phyloP scores from a whole-genome alignment of 2,329 filamentous ascomycete genomes.

The Monascus ruber region DNA sequence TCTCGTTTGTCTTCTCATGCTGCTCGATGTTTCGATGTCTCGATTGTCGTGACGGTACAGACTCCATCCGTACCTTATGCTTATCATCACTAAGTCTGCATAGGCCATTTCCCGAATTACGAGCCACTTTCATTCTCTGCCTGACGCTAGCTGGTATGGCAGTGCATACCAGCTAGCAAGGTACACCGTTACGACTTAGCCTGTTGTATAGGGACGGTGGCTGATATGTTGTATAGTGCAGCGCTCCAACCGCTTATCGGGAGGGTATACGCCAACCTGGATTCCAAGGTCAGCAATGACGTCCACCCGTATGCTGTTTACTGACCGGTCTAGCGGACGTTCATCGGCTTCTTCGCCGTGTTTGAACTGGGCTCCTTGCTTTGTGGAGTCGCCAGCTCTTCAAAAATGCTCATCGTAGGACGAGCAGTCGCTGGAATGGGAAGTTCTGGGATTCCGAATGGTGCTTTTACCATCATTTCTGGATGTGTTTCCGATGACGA shows the following conservation, averaged over 20 bases:
- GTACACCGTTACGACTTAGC: conserved; percentile 10
- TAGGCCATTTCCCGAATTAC: conserved; percentile 13
- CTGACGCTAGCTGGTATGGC: conserved; percentile 15
- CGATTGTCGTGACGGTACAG: no score
- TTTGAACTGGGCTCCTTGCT: conserved; percentile 20
- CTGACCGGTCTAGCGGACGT: conserved; percentile 13
- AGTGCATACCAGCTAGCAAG: conserved; percentile 13
- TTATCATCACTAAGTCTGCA: neutral
- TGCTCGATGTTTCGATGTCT: no score
- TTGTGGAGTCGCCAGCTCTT: conserved; percentile 14
- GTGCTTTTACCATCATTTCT: conserved; percentile 11
- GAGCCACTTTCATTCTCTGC: conserved; percentile 11
- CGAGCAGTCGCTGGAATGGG: conserved; percentile 14
- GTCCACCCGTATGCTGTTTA: neutral
- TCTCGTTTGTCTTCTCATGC: no score
- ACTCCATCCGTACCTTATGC: no score
- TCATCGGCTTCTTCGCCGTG: conserved; percentile 17
- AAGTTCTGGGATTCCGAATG: conserved; percentile 12
- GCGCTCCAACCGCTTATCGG: conserved; percentile 43
- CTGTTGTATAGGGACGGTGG: conserved; percentile 15
- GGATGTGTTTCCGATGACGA: conserved; percentile 8
- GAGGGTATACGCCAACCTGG: conserved; percentile 39
- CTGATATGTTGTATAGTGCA: conserved; percentile 24
- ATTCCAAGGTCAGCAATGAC: conserved; percentile 15
- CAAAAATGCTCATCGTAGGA: conserved; percentile 17